Evolutionary conservation across 495 filamentous ascomycete species (phyloP), one percentile per base, ranked within the genome.

Genomic region (Mytilinidion resinicola): DNA sequence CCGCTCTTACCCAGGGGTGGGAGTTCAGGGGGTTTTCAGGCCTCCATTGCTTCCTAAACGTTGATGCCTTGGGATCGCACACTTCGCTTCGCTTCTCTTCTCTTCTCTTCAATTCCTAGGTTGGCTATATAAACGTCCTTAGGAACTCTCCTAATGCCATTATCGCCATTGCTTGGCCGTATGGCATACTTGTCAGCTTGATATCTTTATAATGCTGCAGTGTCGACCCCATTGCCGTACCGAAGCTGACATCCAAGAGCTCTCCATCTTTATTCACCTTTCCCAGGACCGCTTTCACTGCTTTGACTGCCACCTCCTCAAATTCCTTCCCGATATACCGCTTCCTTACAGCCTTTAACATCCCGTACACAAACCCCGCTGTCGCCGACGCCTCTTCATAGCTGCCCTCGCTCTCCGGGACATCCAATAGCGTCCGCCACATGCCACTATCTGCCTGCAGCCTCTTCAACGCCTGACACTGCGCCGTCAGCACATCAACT

Each of bases 131-230:
- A 35, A 66, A 85, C 20, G 77, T 77, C 51, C 84, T 72, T 59
- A 85, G 63, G 56, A 84, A 83, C 68, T 89, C 86, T 9, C 79
- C 84, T 54, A 88, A 64, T 0, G 82, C 82, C 79, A 88, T 85
- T 34, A 87, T 85, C 1, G 84, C 85, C 86, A 89, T 89, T 0
- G 85, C 84, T 67, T 89, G 86, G 1, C 86, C 86, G 64, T 88
- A 89, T 21, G 85, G 86, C 86, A 90, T 90, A 44, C 81, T 80
- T 0, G 87, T 90, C 5, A 80, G 62, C 0, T 79, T 78, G 61
- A 90, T 88, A 44, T 81, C 73, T 69, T 82, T 82, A 60, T 90
- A 90, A 64, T 86, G 84, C 56, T 88, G 77, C 55, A 87, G 69
- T 11, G 69, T 77, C 55, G 78, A 71, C 0, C 86, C 86, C 82